Conservation (phyloP, 768 basidiomycete species). For the Boletus rubropictus region DNA sequence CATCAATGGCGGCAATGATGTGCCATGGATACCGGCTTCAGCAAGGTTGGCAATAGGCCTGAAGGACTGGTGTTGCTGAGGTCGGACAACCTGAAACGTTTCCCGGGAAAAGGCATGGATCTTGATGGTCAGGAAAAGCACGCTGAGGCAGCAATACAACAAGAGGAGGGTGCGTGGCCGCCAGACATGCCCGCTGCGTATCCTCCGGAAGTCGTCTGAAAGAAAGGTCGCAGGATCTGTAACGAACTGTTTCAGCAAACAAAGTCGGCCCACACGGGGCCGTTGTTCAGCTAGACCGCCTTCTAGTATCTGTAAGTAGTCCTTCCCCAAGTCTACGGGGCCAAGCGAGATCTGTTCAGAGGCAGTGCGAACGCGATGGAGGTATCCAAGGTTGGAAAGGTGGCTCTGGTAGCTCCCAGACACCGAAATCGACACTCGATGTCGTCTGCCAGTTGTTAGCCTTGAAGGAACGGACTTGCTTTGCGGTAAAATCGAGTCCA, state of each 20-base stretch:
- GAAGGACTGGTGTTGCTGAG: not conserved
- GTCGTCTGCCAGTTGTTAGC: slow-evolving; percentile 11
- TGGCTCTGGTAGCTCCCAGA: slow-evolving; percentile 44
- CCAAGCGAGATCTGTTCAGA: slow-evolving; percentile 20
- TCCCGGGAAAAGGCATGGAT: slow-evolving; percentile 13
- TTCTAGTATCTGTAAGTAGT: slow-evolving; percentile 14
- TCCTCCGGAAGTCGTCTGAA: slow-evolving; percentile 22
- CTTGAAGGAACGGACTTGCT: slow-evolving; percentile 26
- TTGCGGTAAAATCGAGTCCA: slow-evolving; percentile 18
- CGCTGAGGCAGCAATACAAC: slow-evolving; percentile 39
- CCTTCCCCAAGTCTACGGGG: not conserved
- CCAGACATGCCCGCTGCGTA: slow-evolving; percentile 22
- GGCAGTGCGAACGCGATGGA: slow-evolving; percentile 34
- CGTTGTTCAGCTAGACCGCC: slow-evolving; percentile 14
- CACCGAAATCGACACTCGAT: slow-evolving; percentile 25
- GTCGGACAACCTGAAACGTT: not conserved
- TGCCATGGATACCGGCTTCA: not conserved
- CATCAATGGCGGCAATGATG: slow-evolving; percentile 20
- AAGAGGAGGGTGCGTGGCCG: slow-evolving; percentile 30
- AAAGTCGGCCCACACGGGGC: slow-evolving; percentile 13
- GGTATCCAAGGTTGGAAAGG: slow-evolving; percentile 38
- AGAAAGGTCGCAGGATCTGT: slow-evolving; percentile 22
- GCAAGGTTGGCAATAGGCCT: not conserved
- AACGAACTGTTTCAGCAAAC: slow-evolving; percentile 26
- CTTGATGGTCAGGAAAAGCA: slow-evolving; percentile 34